Evolutionary conservation across 2,329 filamentous ascomycete species (phyloP), one percentile per base, ranked within the genome.

Genomic region (Fusarium piperis): DNA sequence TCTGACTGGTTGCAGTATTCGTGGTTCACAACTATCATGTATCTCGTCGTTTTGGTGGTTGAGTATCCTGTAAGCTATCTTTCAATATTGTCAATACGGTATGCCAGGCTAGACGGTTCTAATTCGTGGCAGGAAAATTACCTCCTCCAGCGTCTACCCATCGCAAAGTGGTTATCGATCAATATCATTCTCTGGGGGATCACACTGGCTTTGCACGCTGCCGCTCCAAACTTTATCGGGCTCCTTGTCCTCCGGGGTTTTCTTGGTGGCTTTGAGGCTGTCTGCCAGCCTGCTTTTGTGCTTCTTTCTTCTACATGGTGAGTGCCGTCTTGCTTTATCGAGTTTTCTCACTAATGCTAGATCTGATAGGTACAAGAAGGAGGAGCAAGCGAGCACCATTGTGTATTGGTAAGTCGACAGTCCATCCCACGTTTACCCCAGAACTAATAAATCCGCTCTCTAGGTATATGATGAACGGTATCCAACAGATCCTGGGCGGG

Each of bases 401-500:
- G 91, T 89, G 0, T 92, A 89, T 79, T 93, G 82, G 80, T 52
- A 32, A 52, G 48, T 28, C 7, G 20, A 4, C 6, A 3, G 44
- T 30, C 23, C n/a, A n/a, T 5, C 15, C 12, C 15, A n/a, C 20
- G 15, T 23, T 12, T 18, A 15, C 8, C 30, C 15, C 16, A 26
- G 9, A 12, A 52, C 48, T 15, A 10, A 30, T n/a, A 1, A 6
- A 16, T 52, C 23, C 2, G 4, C 12, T 18, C n/a, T 52, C 28
- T 20, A 52, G 48, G 48, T 91, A 92, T 78, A 92, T 92, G 89
- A 93, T 93, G 90, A 93, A 93, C 76, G 91, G 91, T 8, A 85
- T 85, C 1, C 91, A 93, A 77, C 91, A 93, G 75, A 91, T 93
- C 60, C 88, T 93, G 4, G 91, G 91, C 39, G 91, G 91, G 4